A percentile compares a stretch with the other conserved stretches of the same genome.
phyloP scores from a whole-genome alignment of 306 rosid genomes.

The Echinosophora koreensis region DNA sequence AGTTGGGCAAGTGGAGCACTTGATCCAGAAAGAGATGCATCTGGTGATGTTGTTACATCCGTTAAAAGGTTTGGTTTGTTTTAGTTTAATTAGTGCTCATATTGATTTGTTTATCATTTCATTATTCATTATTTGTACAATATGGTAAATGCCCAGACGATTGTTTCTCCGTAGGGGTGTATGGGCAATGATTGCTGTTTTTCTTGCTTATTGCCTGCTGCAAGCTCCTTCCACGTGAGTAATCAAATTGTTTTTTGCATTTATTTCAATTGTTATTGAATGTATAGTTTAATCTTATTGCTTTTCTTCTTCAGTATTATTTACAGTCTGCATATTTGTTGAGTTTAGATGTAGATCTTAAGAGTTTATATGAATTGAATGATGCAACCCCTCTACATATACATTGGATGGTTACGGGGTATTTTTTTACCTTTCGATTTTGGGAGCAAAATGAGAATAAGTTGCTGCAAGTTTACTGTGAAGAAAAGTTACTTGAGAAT shows the following conservation, averaged over 20 bases:
- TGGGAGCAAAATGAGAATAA: slow-evolving; percentile 11
- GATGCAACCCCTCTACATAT: neutral
- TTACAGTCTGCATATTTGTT: slow-evolving; percentile 15
- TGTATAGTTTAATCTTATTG: slow-evolving; percentile 7
- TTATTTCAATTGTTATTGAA: neutral
- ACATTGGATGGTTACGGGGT: slow-evolving; percentile 9
- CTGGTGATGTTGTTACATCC: slow-evolving; percentile 86
- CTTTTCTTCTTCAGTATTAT: neutral
- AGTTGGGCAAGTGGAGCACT: slow-evolving; percentile 99
- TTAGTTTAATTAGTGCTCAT: slow-evolving; percentile 19
- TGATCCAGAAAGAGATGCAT: slow-evolving; percentile 81
- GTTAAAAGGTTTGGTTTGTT: slow-evolving; percentile 81
- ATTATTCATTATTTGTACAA: neutral
- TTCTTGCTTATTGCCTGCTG: slow-evolving; percentile 97
- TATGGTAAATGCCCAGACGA: slow-evolving; percentile 17
- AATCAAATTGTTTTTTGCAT: slow-evolving; percentile 28
- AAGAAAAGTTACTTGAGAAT: slow-evolving; percentile 10
- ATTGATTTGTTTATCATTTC: slow-evolving; percentile 15
- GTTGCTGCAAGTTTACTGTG: neutral
- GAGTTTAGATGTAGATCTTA: slow-evolving; percentile 27
- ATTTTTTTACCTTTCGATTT: neutral
- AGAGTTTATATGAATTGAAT: slow-evolving; percentile 11
- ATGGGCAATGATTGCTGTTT: slow-evolving; percentile 98
- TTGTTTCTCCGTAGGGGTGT: slow-evolving; percentile 81
- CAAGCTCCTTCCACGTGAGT: slow-evolving; percentile 99